A percentile compares a stretch with the other conserved stretches of the same genome.
These are phyloP conservation scores for Phytophthora ohioensis DNA, from an alignment of 352 stramenopile species.

Conservation along the genomic window DNA sequence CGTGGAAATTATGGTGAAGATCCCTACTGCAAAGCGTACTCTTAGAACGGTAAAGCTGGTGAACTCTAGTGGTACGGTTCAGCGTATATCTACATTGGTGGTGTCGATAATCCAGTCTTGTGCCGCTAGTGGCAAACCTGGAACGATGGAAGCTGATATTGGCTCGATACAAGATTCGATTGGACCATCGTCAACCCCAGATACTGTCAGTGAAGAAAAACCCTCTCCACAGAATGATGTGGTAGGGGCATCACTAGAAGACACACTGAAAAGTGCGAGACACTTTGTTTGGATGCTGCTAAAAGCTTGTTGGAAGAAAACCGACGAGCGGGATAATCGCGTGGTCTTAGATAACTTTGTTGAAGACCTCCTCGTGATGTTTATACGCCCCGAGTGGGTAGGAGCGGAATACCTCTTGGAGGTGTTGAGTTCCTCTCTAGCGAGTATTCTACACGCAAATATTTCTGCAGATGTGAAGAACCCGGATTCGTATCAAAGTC, in stretches of 20 bases:
- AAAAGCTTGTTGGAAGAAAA: conserved; percentile 85
- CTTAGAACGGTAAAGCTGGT: conserved; percentile 75
- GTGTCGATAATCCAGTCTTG: conserved; percentile 73
- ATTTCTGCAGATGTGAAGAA: conserved; percentile 68
- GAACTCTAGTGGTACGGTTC: conserved; percentile 57
- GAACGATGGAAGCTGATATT: conserved; percentile 8
- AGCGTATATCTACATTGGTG: conserved; percentile 77
- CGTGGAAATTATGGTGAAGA: conserved; percentile 79
- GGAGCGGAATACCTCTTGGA: conserved; percentile 83
- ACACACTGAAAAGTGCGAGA: conserved; percentile 46
- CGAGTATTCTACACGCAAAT: conserved; percentile 69
- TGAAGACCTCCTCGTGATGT: conserved; percentile 86
- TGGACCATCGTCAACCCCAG: conserved; percentile 27
- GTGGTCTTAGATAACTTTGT: conserved; percentile 84
- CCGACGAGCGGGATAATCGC: conserved; percentile 78
- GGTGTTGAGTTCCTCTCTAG: conserved; percentile 69
- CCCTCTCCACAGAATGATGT: conserved; percentile 17
- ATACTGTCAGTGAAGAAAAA: conserved; percentile 31
- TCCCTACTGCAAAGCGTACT: conserved; percentile 76
- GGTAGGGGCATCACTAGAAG: conserved; percentile 33
- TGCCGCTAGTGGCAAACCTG: conserved; percentile 24
- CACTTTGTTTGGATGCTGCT: conserved; percentile 64
- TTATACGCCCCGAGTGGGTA: conserved; percentile 79
- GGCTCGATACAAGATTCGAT: conserved; percentile 3
- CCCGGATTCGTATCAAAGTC: conserved; percentile 67